phyloP scores from a whole-genome alignment of 768 basidiomycete species.

The Suillus spraguei region DNA sequence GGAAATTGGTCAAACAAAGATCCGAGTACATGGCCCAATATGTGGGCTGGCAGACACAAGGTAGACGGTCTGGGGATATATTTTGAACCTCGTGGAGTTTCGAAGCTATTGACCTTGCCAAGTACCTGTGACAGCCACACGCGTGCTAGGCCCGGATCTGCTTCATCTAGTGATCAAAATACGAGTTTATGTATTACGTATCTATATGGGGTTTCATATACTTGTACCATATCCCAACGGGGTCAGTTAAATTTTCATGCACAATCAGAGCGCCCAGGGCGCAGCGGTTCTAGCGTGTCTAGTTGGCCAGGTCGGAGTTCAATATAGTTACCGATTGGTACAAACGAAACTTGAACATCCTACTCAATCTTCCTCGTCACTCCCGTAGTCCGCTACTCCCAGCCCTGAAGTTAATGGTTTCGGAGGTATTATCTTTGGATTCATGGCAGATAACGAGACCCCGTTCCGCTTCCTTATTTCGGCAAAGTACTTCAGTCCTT shows the following conservation, averaged over 20 bases:
- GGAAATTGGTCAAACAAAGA: not conserved
- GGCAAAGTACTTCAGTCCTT: slow-evolving; percentile 89
- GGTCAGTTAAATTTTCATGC: not conserved
- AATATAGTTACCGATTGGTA: not conserved
- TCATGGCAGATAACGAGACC: slow-evolving; percentile 10
- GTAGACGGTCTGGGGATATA: not conserved
- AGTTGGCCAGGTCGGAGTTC: not conserved
- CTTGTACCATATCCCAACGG: not conserved
- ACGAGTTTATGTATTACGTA: not conserved
- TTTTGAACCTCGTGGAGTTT: not conserved
- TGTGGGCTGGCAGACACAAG: slow-evolving; percentile 1
- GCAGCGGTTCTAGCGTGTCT: not conserved
- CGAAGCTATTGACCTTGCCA: not conserved
- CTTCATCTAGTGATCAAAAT: not conserved
- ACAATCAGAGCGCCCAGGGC: not conserved
- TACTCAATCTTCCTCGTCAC: slow-evolving; percentile 58
- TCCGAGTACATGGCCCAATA: not conserved
- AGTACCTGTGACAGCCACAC: not conserved
- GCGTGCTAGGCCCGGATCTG: no score
- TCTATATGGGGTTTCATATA: not conserved
- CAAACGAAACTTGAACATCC: slow-evolving; percentile 9
- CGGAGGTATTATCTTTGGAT: slow-evolving; percentile 32
- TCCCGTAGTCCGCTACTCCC: slow-evolving; percentile 77
- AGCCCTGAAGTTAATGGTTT: slow-evolving; percentile 44
- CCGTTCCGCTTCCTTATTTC: slow-evolving; percentile 79